Base-by-base conservation (phyloP, 2,329 filamentous ascomycete species). In the Trichoderma pleuroti region DNA sequence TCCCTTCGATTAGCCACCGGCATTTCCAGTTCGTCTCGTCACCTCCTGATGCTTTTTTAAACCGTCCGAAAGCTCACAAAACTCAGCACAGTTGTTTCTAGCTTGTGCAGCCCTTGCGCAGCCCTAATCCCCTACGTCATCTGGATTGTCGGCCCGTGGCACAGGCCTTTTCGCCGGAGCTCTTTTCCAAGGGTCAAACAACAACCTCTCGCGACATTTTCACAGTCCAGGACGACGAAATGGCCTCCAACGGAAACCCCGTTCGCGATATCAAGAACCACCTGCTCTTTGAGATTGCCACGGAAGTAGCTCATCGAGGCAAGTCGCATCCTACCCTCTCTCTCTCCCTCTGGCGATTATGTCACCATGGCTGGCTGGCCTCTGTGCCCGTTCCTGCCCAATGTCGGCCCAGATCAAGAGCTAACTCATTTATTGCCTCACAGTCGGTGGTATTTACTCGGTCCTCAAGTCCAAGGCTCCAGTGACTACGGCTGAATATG, bases 401-500 rank as follows among this genome's bases (percentile, higher is more conserved):
- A 60, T 57, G 28, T 42, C 32, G 24, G 49, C 14, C 14, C 49
- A 59, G 32, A 34, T 60, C 71, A 26, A 56, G 34, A 64, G 49
- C 54, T 67, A 52, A 72, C 42, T 26, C 39, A n/a, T 66, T 61
- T 26, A 36, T 52, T 60, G n/a, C 32, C 54, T 52, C 24, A 28
- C 60, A 97, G 96, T 99, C 73, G 96, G 96, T 79, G 96, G 96
- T 77, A 99, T 99, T 84, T 99, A 99, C 86, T 98, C 95, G 18
- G 96, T 99, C 75, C 91, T 99, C 83, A 99, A 99, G 83, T 99
- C 96, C 73, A 99, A 99, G 83, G 95, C 96, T 46, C 95, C 96
- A 64, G 96, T 98, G 73, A 98, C 96, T 56, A 98, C 95, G 1
- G 94, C 94, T 72, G 96, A 99, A 82, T 99, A 98, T 96, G 96